Evolutionary conservation across 495 filamentous ascomycete species (phyloP), one percentile per base, ranked within the genome.

Genomic region (Achaetomiella virescens): DNA sequence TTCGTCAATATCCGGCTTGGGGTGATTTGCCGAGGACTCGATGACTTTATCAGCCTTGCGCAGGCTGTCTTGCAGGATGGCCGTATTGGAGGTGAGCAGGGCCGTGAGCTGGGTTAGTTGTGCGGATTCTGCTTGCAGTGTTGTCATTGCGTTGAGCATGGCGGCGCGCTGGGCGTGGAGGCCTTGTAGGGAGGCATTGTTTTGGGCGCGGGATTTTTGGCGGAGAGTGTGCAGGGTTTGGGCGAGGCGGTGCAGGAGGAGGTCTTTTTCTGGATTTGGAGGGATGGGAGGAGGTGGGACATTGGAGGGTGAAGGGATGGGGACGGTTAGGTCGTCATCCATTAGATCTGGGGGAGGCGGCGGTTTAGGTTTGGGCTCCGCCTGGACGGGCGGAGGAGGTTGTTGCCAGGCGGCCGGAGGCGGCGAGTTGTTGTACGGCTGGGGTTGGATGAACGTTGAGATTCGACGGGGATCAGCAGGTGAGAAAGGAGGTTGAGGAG

Each of bases 251-350:
- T 84, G 80, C 10, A 96, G 80, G 22, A 98, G 82, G 33, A 84
- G 84, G 67, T 97, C 91, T 66, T 97, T 98, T 72, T 98, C 90
- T 7, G 93, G 93, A 67, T 98, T 98, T 1, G 90, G 92, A 1
- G 93, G 93, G 48, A 96, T 89, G 11, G 91, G 92, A 0, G 92
- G 92, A 0, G 88, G 83, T 8, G 78, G 70, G 36, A 73, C 58
- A 31, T 66, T 62, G 5, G 71, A 66, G 43, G 81, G 71, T 10
- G 82, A 70, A 11, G 89, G 85, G 31, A 91, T 78, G 46, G 85
- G 70, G 18, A 89, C 53, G 75, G 83, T 55, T 73, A 90, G 59
- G 79, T 87, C 65, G 81, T 86, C 70, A 61, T 81, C 76, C 64
- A 81, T 68, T 46, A 95, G 78, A 63, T 95, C 85, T 0, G 78